These are phyloP conservation scores for Pyrenula aspistea DNA, from an alignment of 495 filamentous ascomycete species.

Conservation along the genomic window DNA sequence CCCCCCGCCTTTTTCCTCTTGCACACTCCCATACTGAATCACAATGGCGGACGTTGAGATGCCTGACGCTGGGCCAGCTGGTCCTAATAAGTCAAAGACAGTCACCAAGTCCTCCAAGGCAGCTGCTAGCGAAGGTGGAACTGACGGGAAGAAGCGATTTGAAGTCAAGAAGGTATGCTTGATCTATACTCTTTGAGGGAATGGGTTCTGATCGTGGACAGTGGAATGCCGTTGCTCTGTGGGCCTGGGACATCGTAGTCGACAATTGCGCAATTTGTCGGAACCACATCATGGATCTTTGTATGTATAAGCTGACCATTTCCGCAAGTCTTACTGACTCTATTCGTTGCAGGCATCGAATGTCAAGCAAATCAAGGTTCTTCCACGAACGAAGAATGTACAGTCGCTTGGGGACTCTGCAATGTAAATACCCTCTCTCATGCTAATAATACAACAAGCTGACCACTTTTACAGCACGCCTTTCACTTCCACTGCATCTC, in stretches of 20 bases:
- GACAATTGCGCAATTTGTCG: conserved; percentile 99
- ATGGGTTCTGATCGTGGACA: conserved; percentile 21
- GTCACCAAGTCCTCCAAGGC: conserved; percentile 40
- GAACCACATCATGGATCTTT: conserved; percentile 99
- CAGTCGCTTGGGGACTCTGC: conserved; percentile 98
- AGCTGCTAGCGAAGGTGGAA: conserved; percentile 33
- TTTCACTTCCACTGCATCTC: conserved; percentile 99
- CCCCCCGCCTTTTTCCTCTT: neutral
- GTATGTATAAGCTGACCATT: conserved; percentile 47
- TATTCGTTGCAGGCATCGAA: conserved; percentile 86
- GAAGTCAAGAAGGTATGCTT: conserved; percentile 89
- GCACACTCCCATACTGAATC: conserved; percentile 1
- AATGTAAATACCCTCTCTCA: conserved; percentile 54
- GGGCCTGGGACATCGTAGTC: conserved; percentile 99
- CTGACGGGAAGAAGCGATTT: conserved; percentile 80
- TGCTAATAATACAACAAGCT: conserved; percentile 9
- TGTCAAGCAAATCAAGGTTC: conserved; percentile 99
- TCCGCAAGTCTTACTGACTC: conserved; percentile 9
- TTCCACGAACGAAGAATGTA: conserved; percentile 94
- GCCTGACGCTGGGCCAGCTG: conserved; percentile 65
- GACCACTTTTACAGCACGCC: conserved; percentile 53
- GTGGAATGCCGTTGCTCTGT: conserved; percentile 99
- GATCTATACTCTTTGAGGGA: neutral
- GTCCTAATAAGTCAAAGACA: conserved; percentile 46
- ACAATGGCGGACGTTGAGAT: conserved; percentile 95